These are phyloP conservation scores for Fraxinus sp. DNA, from an alignment of 305 asterid species.

Conservation along the genomic window DNA sequence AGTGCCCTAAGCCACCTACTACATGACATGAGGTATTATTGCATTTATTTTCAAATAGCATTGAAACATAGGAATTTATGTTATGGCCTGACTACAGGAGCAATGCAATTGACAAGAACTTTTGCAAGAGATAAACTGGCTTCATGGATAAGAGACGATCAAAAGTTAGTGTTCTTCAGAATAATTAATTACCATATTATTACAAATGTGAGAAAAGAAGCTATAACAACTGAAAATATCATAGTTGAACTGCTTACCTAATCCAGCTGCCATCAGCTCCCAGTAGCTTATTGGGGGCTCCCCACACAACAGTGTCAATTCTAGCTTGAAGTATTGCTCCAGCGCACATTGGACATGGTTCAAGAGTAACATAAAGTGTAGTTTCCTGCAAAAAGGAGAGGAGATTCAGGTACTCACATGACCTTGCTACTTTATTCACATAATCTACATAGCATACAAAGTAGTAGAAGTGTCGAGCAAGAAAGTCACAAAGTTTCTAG, in stretches of 20 bases:
- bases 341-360: conserved; percentile 99
- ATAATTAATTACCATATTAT: neutral
- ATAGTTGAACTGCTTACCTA: conserved; percentile 45
- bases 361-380: conserved; percentile 88
- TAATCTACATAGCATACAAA: neutral
- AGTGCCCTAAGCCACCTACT: neutral
- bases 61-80: neutral
- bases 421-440: neutral
- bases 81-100: neutral
- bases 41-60: neutral
- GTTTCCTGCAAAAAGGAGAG: conserved; percentile 50
- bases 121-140: neutral
- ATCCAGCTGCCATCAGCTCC: conserved; percentile 99
- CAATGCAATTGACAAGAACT: neutral
- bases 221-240: neutral
- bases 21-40: neutral
- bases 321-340: conserved; percentile 99
- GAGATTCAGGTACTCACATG: neutral
- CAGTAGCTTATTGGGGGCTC: conserved; percentile 96
- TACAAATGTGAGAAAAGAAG: conserved; percentile 15
- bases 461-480: neutral
- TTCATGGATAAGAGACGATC: neutral
- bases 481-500: neutral
- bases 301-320: conserved; percentile 91
- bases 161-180: neutral